phyloP scores from a whole-genome alignment of 2,329 filamentous ascomycete genomes.

The Monilinia fructigena region DNA sequence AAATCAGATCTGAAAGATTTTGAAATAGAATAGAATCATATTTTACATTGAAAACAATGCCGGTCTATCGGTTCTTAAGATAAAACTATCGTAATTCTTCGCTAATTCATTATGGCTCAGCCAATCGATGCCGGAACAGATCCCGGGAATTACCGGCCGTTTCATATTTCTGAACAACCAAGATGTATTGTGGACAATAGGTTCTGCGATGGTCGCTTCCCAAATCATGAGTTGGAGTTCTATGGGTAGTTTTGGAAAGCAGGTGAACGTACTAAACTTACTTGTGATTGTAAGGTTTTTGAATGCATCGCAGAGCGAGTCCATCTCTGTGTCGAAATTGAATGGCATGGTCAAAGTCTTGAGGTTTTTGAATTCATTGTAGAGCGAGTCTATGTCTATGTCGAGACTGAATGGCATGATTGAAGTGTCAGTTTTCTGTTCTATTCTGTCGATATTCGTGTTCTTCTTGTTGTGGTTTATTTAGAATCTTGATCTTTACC shows the following conservation, averaged over 20 bases:
- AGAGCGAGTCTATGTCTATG: background rate
- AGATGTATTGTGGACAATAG: background rate
- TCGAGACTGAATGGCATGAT: background rate
- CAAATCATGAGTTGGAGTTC: constrained; percentile 6
- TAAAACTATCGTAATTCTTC: background rate
- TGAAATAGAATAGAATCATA: background rate
- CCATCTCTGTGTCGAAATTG: background rate
- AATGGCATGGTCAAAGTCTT: background rate
- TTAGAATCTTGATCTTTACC: background rate
- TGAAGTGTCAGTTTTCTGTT: background rate
- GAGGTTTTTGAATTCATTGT: background rate
- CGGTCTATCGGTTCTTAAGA: background rate
- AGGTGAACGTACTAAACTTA: background rate
- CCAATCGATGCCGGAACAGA: background rate
- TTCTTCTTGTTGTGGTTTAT: background rate
- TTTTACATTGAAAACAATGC: background rate
- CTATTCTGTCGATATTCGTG: background rate
- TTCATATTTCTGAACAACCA: accelerated
- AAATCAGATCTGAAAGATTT: background rate
- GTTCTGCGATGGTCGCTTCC: background rate
- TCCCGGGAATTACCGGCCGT: background rate
- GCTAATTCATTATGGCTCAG: background rate
- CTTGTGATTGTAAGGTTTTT: background rate
- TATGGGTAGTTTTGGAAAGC: background rate
- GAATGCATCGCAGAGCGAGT: background rate